Conservation (phyloP, 441 rosid genomes). For the Gossypium schwendimanii region DNA sequence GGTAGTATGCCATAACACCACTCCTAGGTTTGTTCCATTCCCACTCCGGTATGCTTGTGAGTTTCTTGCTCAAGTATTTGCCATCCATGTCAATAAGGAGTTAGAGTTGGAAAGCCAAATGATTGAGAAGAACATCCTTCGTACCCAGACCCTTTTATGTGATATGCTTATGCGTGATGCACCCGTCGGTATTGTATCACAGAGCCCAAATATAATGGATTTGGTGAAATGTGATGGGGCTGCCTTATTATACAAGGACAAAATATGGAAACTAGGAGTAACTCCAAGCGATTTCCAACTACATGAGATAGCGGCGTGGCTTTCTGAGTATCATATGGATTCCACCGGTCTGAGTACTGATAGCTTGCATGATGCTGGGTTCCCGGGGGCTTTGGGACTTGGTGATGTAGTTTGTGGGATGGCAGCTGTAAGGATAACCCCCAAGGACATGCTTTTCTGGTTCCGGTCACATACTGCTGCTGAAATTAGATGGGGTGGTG, state of each 20-base stretch:
- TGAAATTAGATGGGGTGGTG: constrained; percentile 94
- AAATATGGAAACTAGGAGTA: constrained; percentile 59
- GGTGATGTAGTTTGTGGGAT: constrained; percentile 81
- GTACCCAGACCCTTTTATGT: constrained; percentile 86
- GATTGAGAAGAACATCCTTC: constrained; percentile 78
- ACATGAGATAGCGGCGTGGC: constrained; percentile 65
- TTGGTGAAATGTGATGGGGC: constrained; percentile 97
- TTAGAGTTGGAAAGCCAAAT: constrained; percentile 80
- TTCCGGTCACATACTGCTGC: constrained; percentile 84
- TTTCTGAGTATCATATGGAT: constrained; percentile 71
- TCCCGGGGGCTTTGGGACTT: constrained; percentile 57
- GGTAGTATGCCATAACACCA: constrained; percentile 82
- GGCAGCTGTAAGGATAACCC: constrained; percentile 87
- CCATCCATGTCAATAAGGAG: constrained; percentile 89
- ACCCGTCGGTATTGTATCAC: constrained; percentile 77
- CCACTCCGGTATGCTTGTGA: constrained; percentile 97
- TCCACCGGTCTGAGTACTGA: constrained; percentile 95
- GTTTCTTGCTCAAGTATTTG: constrained; percentile 88
- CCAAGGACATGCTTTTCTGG: constrained; percentile 82
- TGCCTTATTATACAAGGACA: constrained; percentile 63
- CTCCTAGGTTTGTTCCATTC: constrained; percentile 88
- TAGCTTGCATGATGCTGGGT: constrained; percentile 87
- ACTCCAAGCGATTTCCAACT: constrained; percentile 71
- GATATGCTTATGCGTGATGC: constrained; percentile 95
- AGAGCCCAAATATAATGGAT: constrained; percentile 82